Base-by-base conservation (phyloP, 345 rosid species). In the Corchorus olitorius region DNA sequence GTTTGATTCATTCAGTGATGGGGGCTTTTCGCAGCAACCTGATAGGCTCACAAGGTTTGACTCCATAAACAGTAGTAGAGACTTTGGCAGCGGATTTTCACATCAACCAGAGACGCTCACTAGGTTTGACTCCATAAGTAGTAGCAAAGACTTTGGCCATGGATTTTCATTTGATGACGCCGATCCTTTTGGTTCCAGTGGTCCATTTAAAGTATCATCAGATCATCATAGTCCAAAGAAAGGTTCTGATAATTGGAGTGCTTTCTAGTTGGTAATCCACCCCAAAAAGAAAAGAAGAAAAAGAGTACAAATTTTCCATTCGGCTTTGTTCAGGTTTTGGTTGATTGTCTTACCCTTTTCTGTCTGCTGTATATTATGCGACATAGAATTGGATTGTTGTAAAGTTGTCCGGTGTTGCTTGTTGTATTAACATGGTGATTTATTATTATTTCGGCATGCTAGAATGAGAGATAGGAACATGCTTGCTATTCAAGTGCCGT, bases 1-100 rank as follows among this genome's bases (percentile, higher is more conserved):
- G 82, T 88, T 93, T n/a, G 99, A 96, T 82, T 95, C 98, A 74
- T 95, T 95, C 87, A 91, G 84, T 81, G 98, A 90, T 39, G 75
- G 85, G 22, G 94, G 93, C 63, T 84, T 88, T 81, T 86, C 93
- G 78, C 82, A 84, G 19, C 90, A 88, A 64, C 84, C 88, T 2
- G 97, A 88, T 73, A 90, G 81, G 81, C 80, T 90, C 34, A 63
- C 94, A 0, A 85, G 93, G 85, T 94, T 91, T 62, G 93, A 91
- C 83, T 91, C 93, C 78, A 79, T 86, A 43, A 87, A 78, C 78
- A 89, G 91, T 77, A 79, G 85, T 74, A 78, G 68, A 71, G 87
- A 87, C 81, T 83, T 78, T 34, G 90, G 87, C 66, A 88, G 82
- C n/a, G 87, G 82, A 34, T 90, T 84, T 15, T 61, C 73, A 34